Evolutionary conservation across 2,329 filamentous ascomycete genomes (phyloP).

Genomic region (Aureobasidium sp.): DNA sequence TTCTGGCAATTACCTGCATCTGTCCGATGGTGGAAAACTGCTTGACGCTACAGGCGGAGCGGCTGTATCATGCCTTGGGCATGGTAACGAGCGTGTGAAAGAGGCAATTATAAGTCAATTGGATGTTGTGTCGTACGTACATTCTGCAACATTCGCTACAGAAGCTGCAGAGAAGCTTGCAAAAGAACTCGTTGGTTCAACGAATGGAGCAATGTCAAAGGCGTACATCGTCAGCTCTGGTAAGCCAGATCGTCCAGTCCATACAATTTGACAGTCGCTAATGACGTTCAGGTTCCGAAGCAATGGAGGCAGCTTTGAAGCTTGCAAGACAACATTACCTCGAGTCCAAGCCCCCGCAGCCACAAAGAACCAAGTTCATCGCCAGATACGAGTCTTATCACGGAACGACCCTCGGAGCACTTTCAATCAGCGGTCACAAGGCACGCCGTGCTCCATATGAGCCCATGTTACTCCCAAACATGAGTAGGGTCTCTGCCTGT

Average conservation of each 20-base stretch:
- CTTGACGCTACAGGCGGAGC: slow-evolving; percentile 69
- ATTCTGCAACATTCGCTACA: slow-evolving; percentile 53
- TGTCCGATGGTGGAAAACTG: slow-evolving; percentile 52
- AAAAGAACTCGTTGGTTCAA: slow-evolving; percentile 43
- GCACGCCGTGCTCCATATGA: slow-evolving; percentile 56
- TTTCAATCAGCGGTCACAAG: slow-evolving; percentile 58
- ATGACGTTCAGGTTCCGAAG: slow-evolving; percentile 41
- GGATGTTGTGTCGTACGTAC: slow-evolving; percentile 51
- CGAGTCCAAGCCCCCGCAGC: slow-evolving; percentile 48
- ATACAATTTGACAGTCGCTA: not conserved
- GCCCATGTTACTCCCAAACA: slow-evolving; percentile 49
- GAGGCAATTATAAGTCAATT: slow-evolving; percentile 56
- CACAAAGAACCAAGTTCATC: slow-evolving; percentile 55
- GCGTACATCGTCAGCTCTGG: slow-evolving; percentile 54
- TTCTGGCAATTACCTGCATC: slow-evolving; percentile 45
- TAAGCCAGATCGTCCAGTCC: slow-evolving; percentile 24
- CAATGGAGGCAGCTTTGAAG: slow-evolving; percentile 63
- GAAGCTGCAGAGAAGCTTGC: slow-evolving; percentile 48
- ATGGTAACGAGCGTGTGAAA: slow-evolving; percentile 55
- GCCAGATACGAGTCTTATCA: slow-evolving; percentile 61
- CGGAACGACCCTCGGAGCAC: slow-evolving; percentile 61
- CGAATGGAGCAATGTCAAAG: slow-evolving; percentile 46
- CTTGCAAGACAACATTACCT: slow-evolving; percentile 60
- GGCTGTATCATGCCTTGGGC: slow-evolving; percentile 64
- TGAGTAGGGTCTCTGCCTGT: slow-evolving; percentile 59